Percentiles rank a stretch among this genome's conserved stretches.
Conservation (phyloP, 352 stramenopile genomes). For the Phytophthora cryptogea region DNA sequence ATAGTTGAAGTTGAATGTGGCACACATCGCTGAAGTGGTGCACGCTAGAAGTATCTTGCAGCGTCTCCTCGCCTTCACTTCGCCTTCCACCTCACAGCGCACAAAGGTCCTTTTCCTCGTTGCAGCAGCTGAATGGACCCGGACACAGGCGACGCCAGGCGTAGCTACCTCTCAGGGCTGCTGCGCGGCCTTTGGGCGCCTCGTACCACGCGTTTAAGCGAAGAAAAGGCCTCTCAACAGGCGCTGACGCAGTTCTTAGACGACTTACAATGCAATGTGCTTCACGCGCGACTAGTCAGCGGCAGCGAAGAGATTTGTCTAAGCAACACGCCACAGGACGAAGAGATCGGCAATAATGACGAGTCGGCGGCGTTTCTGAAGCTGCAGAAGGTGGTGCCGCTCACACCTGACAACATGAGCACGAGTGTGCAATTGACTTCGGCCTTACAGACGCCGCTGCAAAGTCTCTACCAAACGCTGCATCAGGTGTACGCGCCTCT, state of each 20-base stretch:
- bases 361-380: constrained; percentile 75
- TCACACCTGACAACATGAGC: constrained; percentile 76
- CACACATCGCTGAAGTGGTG: constrained; percentile 14
- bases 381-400: constrained; percentile 35
- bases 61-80: constrained; percentile 11
- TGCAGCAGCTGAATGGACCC: constrained; percentile 28
- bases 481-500: constrained; percentile 85
- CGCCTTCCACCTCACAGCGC: background rate
- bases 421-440: constrained; percentile 76
- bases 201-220: constrained; percentile 40
- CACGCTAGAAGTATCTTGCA: constrained; percentile 11
- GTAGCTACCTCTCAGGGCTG: constrained; percentile 61
- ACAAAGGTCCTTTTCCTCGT: constrained; percentile 4
- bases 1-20: constrained; percentile 20
- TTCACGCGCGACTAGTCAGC: constrained; percentile 53
- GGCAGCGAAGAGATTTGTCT: constrained; percentile 28
- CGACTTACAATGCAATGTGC: constrained; percentile 59
- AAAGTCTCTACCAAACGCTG: constrained; percentile 81
- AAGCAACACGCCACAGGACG: constrained; percentile 22
- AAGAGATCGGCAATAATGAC: constrained; percentile 18
- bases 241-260: constrained; percentile 75
- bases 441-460: constrained; percentile 66
- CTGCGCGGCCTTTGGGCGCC: constrained; percentile 69
- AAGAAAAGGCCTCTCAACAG: constrained; percentile 44
- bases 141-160: constrained; percentile 51